Evolutionary conservation across 495 filamentous ascomycete genomes (phyloP).

Genomic region (Penicillium salamii): DNA sequence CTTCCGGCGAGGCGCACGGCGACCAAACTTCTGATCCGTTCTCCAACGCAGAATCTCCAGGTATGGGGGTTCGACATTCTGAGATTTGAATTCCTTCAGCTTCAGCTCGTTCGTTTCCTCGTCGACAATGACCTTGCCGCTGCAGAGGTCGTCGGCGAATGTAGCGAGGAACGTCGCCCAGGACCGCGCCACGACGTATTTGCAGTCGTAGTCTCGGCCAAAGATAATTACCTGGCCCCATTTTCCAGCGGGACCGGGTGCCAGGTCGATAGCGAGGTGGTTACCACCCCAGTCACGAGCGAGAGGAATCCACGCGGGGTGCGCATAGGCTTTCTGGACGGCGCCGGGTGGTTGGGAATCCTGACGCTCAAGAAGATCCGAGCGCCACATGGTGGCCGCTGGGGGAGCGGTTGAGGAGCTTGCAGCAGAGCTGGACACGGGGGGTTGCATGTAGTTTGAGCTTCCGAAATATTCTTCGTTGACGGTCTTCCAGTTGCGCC

Average conservation of each 20-base stretch:
- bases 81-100: conserved; percentile 82
- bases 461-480: conserved; percentile 79
- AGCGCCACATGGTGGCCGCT: conserved; percentile 68
- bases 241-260: conserved; percentile 82
- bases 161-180: conserved; percentile 86
- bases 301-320: conserved; percentile 93
- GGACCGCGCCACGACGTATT: conserved; percentile 91
- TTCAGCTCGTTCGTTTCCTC: conserved; percentile 91
- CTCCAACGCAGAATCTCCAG: conserved; percentile 93
- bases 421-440: conserved; percentile 64
- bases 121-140: conserved; percentile 82
- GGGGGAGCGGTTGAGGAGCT: conserved; percentile 57
- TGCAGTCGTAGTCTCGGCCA: conserved; percentile 96
- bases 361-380: conserved; percentile 80
- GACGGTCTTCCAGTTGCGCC: conserved; percentile 92
- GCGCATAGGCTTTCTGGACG: conserved; percentile 90
- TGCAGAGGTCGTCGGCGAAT: conserved; percentile 84
- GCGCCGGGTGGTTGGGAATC: conserved; percentile 82
- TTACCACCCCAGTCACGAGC: conserved; percentile 98
- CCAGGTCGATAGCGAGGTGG: conserved; percentile 89
- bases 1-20: conserved; percentile 49
- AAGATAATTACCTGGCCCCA: conserved; percentile 98
- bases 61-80: conserved; percentile 88
- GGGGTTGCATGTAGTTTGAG: conserved; percentile 48
- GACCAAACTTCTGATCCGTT: conserved; percentile 89